These are phyloP conservation scores for Ceratobasidium theobromae DNA, from an alignment of 1,284 basidiomycete species.

Conservation along the genomic window DNA sequence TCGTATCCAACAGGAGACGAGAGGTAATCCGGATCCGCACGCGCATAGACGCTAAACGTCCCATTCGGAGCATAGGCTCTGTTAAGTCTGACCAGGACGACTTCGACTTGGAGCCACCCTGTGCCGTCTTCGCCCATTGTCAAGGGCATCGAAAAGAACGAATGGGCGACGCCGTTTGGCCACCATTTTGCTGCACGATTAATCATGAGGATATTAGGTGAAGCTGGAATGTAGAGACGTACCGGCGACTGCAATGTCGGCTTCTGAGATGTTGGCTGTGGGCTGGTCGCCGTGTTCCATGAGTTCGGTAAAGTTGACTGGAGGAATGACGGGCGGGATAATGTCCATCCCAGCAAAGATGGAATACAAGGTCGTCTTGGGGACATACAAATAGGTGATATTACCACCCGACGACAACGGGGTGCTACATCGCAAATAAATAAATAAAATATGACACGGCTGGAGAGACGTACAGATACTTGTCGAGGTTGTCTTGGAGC, in stretches of 20 bases:
- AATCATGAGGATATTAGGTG: background rate
- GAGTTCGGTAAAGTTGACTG: constrained; percentile 12
- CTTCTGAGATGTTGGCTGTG: constrained; percentile 9
- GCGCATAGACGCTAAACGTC: constrained; percentile 9
- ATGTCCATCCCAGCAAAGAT: constrained; percentile 25
- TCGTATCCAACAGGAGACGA: constrained; percentile 24
- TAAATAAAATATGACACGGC: background rate
- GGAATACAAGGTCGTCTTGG: constrained; percentile 22
- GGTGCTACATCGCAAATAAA: background rate
- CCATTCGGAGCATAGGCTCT: constrained; percentile 19
- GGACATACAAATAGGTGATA: constrained; percentile 26
- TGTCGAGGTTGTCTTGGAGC: background rate
- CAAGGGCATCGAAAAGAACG: constrained; percentile 12
- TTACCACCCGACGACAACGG: constrained; percentile 12
- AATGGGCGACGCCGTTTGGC: constrained; percentile 27
- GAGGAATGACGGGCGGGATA: background rate
- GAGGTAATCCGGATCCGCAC: constrained; percentile 1
- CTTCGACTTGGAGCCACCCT: constrained; percentile 27
- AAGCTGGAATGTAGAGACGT: background rate
- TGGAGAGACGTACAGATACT: constrained; percentile 9
- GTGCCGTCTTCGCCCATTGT: constrained; percentile 8
- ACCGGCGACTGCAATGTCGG: constrained; percentile 15
- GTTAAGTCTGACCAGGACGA: constrained; percentile 24
- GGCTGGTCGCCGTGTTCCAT: constrained; percentile 7
- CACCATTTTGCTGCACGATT: constrained; percentile 19